A percentile compares a stretch with the other conserved stretches of the same genome.
phyloP scores from a whole-genome alignment of 2,329 filamentous ascomycete genomes.

The Fusarium neocosmosporiellum region DNA sequence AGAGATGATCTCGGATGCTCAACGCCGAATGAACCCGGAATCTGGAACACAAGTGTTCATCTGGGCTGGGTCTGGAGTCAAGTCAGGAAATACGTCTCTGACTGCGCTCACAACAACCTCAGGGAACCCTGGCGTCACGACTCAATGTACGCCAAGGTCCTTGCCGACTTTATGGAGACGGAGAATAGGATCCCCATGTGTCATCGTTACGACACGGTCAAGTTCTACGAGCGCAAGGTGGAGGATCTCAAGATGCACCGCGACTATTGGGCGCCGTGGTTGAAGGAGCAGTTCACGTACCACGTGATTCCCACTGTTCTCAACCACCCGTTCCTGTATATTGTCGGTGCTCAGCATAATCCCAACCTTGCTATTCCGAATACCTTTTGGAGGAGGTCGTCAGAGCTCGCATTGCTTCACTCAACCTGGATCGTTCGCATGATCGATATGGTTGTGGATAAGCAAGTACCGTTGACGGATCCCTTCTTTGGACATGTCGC shows the following conservation, averaged over 20 bases:
- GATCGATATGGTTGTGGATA: conserved; percentile 65
- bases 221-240: conserved; percentile 61
- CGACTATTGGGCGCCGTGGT: conserved; percentile 63
- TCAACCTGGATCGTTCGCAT: conserved; percentile 65
- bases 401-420: conserved; percentile 62
- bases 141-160: conserved; percentile 61
- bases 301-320: conserved; percentile 62
- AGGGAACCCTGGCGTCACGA: conserved; percentile 64
- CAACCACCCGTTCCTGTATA: conserved; percentile 66
- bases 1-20: conserved; percentile 56
- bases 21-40: conserved; percentile 54
- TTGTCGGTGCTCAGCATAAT: conserved; percentile 63
- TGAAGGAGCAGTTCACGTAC: conserved; percentile 65
- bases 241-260: conserved; percentile 58
- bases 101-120: conserved; percentile 59
- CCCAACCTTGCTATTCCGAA: conserved; percentile 64
- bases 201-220: conserved; percentile 64
- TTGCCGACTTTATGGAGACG: conserved; percentile 63
- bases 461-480: conserved; percentile 60
- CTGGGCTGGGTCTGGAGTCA: conserved; percentile 64
- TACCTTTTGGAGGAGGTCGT: conserved; percentile 64
- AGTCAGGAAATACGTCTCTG: conserved; percentile 58
- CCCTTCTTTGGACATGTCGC: conserved; percentile 64
- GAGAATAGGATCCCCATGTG: conserved; percentile 61
- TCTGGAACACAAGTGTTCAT: conserved; percentile 62